Percentiles rank a stretch among this genome's conserved stretches.
Evolutionary conservation across 371 early-diverging fungal species (phyloP).

Genomic region (Mortierella sp.): DNA sequence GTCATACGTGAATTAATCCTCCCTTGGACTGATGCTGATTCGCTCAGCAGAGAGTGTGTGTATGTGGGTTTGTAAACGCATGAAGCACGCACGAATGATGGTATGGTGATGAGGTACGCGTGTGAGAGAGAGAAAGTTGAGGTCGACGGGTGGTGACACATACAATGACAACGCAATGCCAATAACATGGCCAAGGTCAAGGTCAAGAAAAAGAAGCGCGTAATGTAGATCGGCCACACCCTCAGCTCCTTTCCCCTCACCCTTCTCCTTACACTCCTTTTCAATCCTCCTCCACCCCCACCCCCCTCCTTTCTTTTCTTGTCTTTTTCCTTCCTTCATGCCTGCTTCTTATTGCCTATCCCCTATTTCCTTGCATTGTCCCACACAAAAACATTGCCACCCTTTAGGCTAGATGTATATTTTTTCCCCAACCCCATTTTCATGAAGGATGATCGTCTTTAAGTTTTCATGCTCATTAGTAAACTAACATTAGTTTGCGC

Average conservation of each 20-base stretch:
- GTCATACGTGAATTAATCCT: no score
- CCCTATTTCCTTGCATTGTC: background rate
- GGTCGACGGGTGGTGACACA: background rate
- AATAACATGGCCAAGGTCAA: background rate
- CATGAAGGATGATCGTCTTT: background rate
- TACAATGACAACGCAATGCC: background rate
- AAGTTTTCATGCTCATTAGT: background rate
- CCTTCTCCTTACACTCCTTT: no score
- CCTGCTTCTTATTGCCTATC: background rate
- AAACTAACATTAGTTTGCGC: no score
- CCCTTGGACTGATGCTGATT: background rate
- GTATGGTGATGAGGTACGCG: background rate
- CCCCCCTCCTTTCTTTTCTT: background rate
- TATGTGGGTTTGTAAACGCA: no score
- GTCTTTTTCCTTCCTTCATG: background rate
- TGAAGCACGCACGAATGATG: no score
- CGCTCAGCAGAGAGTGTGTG: background rate
- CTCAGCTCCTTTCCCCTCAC: no score
- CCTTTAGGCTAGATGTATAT: no score
- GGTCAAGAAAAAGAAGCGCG: no score
- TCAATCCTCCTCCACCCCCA: background rate
- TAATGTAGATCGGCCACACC: background rate
- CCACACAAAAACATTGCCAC: background rate
- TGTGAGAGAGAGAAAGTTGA: background rate
- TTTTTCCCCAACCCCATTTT: conserved; percentile 4